phyloP scores from a whole-genome alignment of 371 early-diverging fungal species.

The Mucor plumbeus region DNA sequence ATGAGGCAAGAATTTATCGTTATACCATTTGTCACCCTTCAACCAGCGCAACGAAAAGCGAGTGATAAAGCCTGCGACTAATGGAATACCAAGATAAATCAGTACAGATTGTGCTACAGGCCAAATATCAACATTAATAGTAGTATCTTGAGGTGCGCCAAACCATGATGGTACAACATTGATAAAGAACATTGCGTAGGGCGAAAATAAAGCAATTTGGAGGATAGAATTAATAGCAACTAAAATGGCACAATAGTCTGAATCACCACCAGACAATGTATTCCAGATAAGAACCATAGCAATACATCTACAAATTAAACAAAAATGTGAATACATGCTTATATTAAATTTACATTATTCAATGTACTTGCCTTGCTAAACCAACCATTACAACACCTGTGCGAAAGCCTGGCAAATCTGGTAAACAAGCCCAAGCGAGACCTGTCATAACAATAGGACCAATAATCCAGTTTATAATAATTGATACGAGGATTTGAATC shows the following conservation, averaged over 20 bases:
- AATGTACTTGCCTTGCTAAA: slow-evolving; percentile 46
- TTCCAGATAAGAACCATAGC: slow-evolving; percentile 89
- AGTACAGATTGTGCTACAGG: slow-evolving; percentile 63
- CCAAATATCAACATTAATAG: slow-evolving; percentile 58
- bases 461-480: slow-evolving; percentile 71
- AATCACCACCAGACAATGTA: slow-evolving; percentile 68
- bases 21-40: slow-evolving; percentile 58
- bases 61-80: slow-evolving; percentile 65
- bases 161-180: slow-evolving; percentile 57
- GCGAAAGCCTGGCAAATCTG: slow-evolving; percentile 72
- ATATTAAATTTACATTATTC: neutral
- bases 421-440: slow-evolving; percentile 75
- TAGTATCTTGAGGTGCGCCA: slow-evolving; percentile 41
- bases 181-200: slow-evolving; percentile 64
- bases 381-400: slow-evolving; percentile 81
- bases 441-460: slow-evolving; percentile 76
- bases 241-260: slow-evolving; percentile 69
- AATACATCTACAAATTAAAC: slow-evolving; percentile 56
- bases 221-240: slow-evolving; percentile 75
- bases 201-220: slow-evolving; percentile 71
- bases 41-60: slow-evolving; percentile 47
- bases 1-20: slow-evolving; percentile 56
- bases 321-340: neutral
- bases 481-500: slow-evolving; percentile 58
- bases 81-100: slow-evolving; percentile 76